Base-by-base conservation (phyloP, 2,329 filamentous ascomycete species). In the Monosporascus sp. region DNA sequence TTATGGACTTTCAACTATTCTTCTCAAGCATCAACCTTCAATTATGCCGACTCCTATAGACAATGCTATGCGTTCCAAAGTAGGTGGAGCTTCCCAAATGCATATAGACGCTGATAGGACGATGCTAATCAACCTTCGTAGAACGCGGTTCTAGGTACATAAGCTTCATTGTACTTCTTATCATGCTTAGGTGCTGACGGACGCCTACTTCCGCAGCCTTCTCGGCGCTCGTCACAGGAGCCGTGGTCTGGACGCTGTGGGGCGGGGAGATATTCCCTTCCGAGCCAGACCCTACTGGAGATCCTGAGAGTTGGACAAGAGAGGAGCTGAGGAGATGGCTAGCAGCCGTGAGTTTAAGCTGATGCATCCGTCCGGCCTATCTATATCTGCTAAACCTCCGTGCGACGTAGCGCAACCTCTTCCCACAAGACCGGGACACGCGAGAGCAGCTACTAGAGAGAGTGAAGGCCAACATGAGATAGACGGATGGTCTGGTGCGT, bases 301-400 rank as follows among this genome's bases (percentile, higher is more conserved):
- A 90, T 75, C 83, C 75, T 41, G 74, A 77, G 41, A 68, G 66
- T 9, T 97, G 93, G 93, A 91, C 89, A 0, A 77, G 79, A 53
- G 86, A 91, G 48, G 90, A 97, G 65, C 77, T 96, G 70, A 79
- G 84, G 56, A 78, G 86, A 64, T 97, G 92, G 91, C 75, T 97
- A 49, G 83, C 84, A 46, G 82, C 81, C 63, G 93, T 96, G 80
- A 72, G 87, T 77, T 51, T 41, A 14, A 40, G 40, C 28, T 22
- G 43, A 37, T 49, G 20, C 31, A 40, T 5, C 37, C 17, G 24
- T 53, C 22, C 24, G 28, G 40, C 18, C 28, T 47, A 38, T 17
- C 3, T 46, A 28, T 46, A 40, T 40, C 14, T 20, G 44, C 22
- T 51, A 59, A 53, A 58, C 35, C 44, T 46, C 22, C 20, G n/a